A percentile compares a stretch with the other conserved stretches of the same genome.
Evolutionary conservation across 345 rosid species (phyloP).

Genomic region (Gossypium mustelinum): DNA sequence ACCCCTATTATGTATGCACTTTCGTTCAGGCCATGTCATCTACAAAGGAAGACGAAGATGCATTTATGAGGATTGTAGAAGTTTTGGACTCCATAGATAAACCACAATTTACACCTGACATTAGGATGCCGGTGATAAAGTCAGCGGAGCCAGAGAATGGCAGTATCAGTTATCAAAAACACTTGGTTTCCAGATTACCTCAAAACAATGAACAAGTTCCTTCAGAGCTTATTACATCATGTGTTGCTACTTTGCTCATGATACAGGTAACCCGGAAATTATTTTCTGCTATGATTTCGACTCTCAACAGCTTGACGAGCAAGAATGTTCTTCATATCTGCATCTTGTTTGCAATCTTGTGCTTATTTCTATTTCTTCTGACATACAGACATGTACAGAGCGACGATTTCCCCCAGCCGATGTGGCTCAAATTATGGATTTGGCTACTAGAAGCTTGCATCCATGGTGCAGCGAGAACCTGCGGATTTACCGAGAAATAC

Average conservation of each 20-base stretch:
- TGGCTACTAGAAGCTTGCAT: constrained; percentile 70
- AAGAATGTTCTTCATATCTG: constrained; percentile 30
- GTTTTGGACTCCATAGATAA: not conserved
- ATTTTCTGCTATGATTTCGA: not conserved
- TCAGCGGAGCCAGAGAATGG: constrained; percentile 31
- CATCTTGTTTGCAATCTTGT: not conserved
- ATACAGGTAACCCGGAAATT: constrained; percentile 54
- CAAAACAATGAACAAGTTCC: constrained; percentile 55
- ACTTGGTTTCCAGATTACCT: constrained; percentile 26
- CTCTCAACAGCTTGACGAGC: not conserved
- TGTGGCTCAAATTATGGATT: constrained; percentile 90
- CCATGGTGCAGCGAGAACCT: constrained; percentile 79
- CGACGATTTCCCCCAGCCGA: constrained; percentile 82
- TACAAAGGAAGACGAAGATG: not conserved
- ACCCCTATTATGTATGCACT: not conserved
- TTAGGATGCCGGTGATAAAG: not conserved
- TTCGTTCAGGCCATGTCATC: not conserved
- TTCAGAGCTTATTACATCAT: constrained; percentile 71
- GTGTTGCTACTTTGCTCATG: constrained; percentile 83
- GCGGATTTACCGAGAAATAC: constrained; percentile 76
- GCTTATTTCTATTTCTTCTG: not conserved
- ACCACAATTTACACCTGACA: not conserved
- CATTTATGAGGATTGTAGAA: not conserved
- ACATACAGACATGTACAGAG: constrained; percentile 76
- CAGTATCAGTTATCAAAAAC: constrained; percentile 29